These are phyloP conservation scores for Arachis hypogaea DNA, from an alignment of 306 rosid species.

Conservation along the genomic window DNA sequence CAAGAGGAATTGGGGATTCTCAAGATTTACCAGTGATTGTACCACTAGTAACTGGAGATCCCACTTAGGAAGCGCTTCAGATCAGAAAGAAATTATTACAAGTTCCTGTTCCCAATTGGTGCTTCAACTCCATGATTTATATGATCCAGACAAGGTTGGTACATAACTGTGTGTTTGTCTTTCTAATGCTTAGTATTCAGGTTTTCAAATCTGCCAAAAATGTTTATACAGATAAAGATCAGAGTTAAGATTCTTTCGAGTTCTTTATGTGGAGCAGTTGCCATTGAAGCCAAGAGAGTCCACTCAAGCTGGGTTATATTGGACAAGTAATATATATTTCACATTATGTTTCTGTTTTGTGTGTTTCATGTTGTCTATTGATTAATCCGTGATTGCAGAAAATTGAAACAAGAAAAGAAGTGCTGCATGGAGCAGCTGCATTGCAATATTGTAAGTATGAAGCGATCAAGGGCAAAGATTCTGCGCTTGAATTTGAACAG, in stretches of 20 bases:
- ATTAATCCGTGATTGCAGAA: slow-evolving; percentile 52
- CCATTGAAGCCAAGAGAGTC: slow-evolving; percentile 84
- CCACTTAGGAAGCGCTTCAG: slow-evolving; percentile 59
- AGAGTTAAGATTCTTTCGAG: slow-evolving; percentile 76
- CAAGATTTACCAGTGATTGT: slow-evolving; percentile 77
- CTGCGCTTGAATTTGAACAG: slow-evolving; percentile 75
- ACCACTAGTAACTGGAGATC: slow-evolving; percentile 58
- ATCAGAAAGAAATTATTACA: slow-evolving; percentile 74
- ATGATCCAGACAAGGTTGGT: slow-evolving; percentile 82
- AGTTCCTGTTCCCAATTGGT: slow-evolving; percentile 88
- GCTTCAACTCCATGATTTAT: slow-evolving; percentile 76
- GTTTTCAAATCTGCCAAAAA: slow-evolving; percentile 27
- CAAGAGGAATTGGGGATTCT: slow-evolving; percentile 67
- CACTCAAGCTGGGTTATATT: slow-evolving; percentile 93
- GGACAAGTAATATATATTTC: slow-evolving; percentile 71
- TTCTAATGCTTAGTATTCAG: slow-evolving; percentile 21
- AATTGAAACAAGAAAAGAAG: slow-evolving; percentile 74
- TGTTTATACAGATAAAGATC: slow-evolving; percentile 67
- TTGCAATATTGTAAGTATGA: slow-evolving; percentile 85
- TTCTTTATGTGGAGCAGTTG: slow-evolving; percentile 67
- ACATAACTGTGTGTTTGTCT: not conserved
- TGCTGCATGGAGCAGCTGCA: slow-evolving; percentile 82
- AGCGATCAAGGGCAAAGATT: slow-evolving; percentile 68
- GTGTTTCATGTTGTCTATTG: slow-evolving; percentile 16
- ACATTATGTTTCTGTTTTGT: slow-evolving; percentile 27